Conservation (phyloP, 805 yeast genomes). For the Komagataella ulmi region DNA sequence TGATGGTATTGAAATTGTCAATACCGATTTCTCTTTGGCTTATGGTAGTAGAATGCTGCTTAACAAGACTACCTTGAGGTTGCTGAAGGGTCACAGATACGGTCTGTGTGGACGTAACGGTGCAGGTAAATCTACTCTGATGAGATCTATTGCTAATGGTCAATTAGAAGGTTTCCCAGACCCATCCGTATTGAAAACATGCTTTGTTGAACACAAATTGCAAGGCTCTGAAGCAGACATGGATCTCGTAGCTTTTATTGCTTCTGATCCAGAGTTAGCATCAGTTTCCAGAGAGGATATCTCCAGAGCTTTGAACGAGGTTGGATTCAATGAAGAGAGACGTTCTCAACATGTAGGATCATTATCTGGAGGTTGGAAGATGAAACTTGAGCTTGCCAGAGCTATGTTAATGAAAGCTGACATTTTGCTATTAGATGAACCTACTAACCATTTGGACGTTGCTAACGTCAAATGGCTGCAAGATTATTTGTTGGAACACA, state of each 20-base stretch:
- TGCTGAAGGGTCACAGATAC: slow-evolving; percentile 89
- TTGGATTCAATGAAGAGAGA: slow-evolving; percentile 88
- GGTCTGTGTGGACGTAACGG: slow-evolving; percentile 98
- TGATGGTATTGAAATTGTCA: slow-evolving; percentile 85
- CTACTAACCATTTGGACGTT: slow-evolving; percentile 96
- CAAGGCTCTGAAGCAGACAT: slow-evolving; percentile 91
- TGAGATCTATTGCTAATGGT: slow-evolving; percentile 95
- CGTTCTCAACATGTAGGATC: slow-evolving; percentile 87
- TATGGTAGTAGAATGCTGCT: slow-evolving; percentile 96
- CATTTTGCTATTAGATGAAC: slow-evolving; percentile 88
- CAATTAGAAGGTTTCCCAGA: slow-evolving; percentile 97
- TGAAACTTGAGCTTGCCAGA: slow-evolving; percentile 97
- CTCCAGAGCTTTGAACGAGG: slow-evolving; percentile 61
- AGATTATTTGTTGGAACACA: slow-evolving; percentile 67
- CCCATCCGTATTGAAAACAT: slow-evolving; percentile 72
- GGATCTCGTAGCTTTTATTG: slow-evolving; percentile 81
- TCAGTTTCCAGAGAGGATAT: slow-evolving; percentile 57
- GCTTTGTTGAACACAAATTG: slow-evolving; percentile 93
- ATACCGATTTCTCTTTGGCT: slow-evolving; percentile 90
- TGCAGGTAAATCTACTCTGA: slow-evolving; percentile 95
- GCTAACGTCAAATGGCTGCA: slow-evolving; percentile 88
- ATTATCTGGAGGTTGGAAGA: slow-evolving; percentile 98
- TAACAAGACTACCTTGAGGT: slow-evolving; percentile 80
- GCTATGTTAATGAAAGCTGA: slow-evolving; percentile 98
- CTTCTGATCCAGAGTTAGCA: slow-evolving; percentile 70